These are phyloP conservation scores for Chrysosporium keratinophilum DNA, from an alignment of 2,329 filamentous ascomycete species.

Conservation along the genomic window DNA sequence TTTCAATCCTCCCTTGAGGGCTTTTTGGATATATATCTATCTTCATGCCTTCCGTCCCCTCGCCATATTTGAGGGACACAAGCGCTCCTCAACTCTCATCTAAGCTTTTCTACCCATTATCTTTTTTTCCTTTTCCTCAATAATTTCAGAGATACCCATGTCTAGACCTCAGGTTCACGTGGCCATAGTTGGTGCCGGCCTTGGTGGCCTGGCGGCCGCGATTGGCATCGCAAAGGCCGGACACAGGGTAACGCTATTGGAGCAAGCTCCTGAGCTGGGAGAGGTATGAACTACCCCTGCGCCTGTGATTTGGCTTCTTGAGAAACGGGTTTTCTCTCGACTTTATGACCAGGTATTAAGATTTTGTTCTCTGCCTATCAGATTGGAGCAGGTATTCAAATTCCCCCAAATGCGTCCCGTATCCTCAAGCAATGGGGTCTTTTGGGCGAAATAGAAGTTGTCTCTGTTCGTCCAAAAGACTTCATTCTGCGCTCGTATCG, in stretches of 20 bases:
- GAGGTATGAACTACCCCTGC: constrained; percentile 25
- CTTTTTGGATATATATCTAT: neutral
- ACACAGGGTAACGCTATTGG: constrained; percentile 23
- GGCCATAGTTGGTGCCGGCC: constrained; percentile 19
- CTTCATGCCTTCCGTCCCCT: neutral
- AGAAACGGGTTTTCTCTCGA: neutral
- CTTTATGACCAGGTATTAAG: neutral
- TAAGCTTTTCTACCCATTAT: neutral
- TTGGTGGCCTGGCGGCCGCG: constrained; percentile 20
- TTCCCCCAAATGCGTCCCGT: constrained; percentile 26
- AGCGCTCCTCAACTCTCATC: neutral
- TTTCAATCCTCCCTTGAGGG: neutral
- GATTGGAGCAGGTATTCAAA: constrained; percentile 29
- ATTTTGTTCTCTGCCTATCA: constrained; percentile 7
- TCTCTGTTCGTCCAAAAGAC: constrained; percentile 24
- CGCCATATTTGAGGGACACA: neutral
- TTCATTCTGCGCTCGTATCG: constrained; percentile 25
- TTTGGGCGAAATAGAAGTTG: constrained; percentile 20
- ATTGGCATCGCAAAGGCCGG: constrained; percentile 17
- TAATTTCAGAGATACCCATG: constrained; percentile 1
- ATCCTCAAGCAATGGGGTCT: constrained; percentile 25
- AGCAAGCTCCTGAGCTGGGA: constrained; percentile 30
- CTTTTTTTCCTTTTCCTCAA: neutral
- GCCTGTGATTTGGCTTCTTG: neutral
- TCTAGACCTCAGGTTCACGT: constrained; percentile 12